Evolutionary conservation across 2,329 filamentous ascomycete species (phyloP).

Genomic region (Alternaria arbusti): DNA sequence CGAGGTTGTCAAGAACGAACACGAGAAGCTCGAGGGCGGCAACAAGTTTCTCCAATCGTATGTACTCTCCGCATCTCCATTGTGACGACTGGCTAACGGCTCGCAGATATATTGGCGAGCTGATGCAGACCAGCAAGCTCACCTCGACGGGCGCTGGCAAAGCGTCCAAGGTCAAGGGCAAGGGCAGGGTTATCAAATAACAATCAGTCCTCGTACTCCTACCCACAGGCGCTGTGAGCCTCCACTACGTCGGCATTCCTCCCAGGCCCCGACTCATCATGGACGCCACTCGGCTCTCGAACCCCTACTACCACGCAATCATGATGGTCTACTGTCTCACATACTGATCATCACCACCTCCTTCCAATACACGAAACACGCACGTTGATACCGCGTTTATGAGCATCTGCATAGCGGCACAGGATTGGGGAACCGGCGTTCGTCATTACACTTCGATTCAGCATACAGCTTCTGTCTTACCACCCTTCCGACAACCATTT

Average conservation of each 20-base stretch:
- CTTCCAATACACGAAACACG: conserved; percentile 21
- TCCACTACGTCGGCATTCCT: conserved; percentile 34
- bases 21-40: conserved; percentile 94
- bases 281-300: conserved; percentile 36
- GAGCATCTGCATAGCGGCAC: conserved; percentile 48
- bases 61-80: conserved; percentile 24
- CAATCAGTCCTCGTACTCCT: conserved; percentile 31
- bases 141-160: conserved; percentile 60
- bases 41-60: conserved; percentile 89
- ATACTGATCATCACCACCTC: conserved; percentile 21
- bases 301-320: conserved; percentile 40
- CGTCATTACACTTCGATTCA: conserved; percentile 29
- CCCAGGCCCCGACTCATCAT: conserved; percentile 38
- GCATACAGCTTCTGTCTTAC: conserved; percentile 34
- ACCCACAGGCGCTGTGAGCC: conserved; percentile 20
- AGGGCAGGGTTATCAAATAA: conserved; percentile 47
- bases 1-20: conserved; percentile 90
- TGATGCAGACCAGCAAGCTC: conserved; percentile 78
- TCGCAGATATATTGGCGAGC: conserved; percentile 88
- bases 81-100: conserved; percentile 18
- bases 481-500: conserved; percentile 12
- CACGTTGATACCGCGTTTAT: conserved; percentile 36
- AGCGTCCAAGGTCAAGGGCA: conserved; percentile 55
- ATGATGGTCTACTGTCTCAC: conserved; percentile 43
- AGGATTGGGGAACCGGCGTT: conserved; percentile 39